These are phyloP conservation scores for Lentinus brumalis DNA, from an alignment of 768 basidiomycete genomes.

Conservation along the genomic window DNA sequence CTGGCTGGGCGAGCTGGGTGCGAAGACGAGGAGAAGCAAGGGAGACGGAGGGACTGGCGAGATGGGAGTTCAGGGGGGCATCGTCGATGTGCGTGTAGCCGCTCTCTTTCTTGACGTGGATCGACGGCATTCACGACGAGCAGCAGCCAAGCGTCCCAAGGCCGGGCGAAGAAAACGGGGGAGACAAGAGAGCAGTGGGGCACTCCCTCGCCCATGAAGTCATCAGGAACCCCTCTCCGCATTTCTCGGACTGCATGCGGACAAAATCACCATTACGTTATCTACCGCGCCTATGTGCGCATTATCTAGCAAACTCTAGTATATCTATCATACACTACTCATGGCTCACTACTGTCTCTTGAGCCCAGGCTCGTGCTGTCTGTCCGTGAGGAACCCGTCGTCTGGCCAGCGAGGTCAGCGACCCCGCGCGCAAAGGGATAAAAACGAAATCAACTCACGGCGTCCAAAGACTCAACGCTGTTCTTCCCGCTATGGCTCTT, in stretches of 20 bases:
- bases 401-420: not conserved
- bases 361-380: constrained; percentile 2
- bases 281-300: no score
- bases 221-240: no score
- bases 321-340: constrained; percentile 6
- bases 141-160: not conserved
- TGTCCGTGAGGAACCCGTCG: constrained; percentile 7
- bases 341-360: not conserved
- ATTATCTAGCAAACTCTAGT: not conserved
- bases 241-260: no score
- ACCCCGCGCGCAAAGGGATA: no score
- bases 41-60: constrained; percentile 23
- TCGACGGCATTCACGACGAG: constrained; percentile 45
- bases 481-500: constrained; percentile 20
- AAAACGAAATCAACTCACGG: not conserved
- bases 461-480: constrained; percentile 26
- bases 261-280: no score
- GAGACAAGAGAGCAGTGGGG: constrained; percentile 3
- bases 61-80: not conserved
- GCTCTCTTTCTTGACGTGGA: constrained; percentile 40
- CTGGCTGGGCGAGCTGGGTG: not conserved
- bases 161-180: not conserved
- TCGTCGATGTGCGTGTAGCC: constrained; percentile 27
- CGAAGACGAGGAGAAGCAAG: constrained; percentile 9
- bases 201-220: not conserved